phyloP scores from a whole-genome alignment of 2,329 filamentous ascomycete species.

The Penicillium sp. region DNA sequence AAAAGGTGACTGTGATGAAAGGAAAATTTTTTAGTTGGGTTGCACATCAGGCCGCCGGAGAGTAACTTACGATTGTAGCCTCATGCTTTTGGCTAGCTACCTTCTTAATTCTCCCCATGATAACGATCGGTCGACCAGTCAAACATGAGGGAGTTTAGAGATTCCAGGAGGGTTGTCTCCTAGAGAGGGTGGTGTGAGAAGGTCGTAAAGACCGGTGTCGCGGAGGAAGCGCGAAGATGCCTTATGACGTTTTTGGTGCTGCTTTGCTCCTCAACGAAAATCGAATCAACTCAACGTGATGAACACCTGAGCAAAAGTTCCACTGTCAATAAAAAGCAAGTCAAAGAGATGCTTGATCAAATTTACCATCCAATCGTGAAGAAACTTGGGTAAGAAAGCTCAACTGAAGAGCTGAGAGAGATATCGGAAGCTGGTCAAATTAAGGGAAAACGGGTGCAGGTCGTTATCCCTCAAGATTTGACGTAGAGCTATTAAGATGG shows the following conservation, averaged over 20 bases:
- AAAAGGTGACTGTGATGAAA: conserved; percentile 63
- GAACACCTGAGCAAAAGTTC: background rate
- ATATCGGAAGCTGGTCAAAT: conserved; percentile 21
- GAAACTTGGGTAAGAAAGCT: conserved; percentile 12
- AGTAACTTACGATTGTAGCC: conserved; percentile 41
- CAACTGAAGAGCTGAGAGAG: conserved; percentile 16
- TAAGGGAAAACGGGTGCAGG: conserved; percentile 37
- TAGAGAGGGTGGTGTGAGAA: conserved; percentile 18
- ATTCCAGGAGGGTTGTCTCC: conserved; percentile 25
- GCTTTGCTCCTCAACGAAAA: conserved; percentile 24
- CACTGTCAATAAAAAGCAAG: background rate
- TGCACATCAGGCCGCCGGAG: conserved; percentile 8
- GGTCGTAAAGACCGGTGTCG: conserved; percentile 24
- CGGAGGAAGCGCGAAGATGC: conserved; percentile 26
- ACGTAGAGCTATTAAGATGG: conserved; percentile 17
- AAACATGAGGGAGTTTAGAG: conserved; percentile 34
- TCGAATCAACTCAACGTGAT: conserved; percentile 12
- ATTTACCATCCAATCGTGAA: conserved; percentile 6
- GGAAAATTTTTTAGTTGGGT: conserved; percentile 20
- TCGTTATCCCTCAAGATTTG: conserved; percentile 21
- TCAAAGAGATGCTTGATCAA: background rate
- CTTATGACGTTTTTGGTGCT: conserved; percentile 35
- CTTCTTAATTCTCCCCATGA: conserved; percentile 48
- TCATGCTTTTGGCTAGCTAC: conserved; percentile 45
- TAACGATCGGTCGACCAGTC: conserved; percentile 27